Base-by-base conservation (phyloP, 1,284 basidiomycete genomes). In the Malassezia caprae region DNA sequence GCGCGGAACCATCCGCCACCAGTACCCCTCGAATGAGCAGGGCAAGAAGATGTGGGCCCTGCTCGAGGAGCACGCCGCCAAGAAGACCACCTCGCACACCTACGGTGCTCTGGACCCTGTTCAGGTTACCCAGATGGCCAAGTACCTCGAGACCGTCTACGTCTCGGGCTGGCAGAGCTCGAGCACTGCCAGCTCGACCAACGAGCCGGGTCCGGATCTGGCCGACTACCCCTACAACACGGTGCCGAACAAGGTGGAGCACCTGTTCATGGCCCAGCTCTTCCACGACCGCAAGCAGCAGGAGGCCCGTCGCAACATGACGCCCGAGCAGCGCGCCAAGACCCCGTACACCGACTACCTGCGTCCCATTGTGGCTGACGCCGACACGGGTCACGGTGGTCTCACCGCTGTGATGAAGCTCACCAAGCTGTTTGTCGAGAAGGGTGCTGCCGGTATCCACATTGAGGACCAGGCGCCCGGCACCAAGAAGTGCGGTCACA, bases 91-190 rank as follows among this genome's bases (percentile, higher is more conserved):
- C 1, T 88, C 86, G 26, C 88, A 90, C 76, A 93, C 93, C 62
- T 98, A 96, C 76, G 93, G 93, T 79, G 91, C 91, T 28, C 84
- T 98, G 61, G 94, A 98, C 77, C 90, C 91, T 2, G 90, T 98
- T 12, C 93, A 98, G 78, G 82, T 82, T 39, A 82, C 82, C 30
- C 72, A 74, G 64, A 74, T 74, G 72, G 72, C 72, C 47, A 74
- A 74, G 65, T 67, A 73, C 64, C 66, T 74, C 50, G 72, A 74
- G 61, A 72, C 71, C n/a, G 71, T 74, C 60, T 74, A 74, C 65
- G 72, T 74, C 34, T 73, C 71, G 10, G 72, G 72, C 41, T 74
- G 72, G 72, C 72, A 74, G 56, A 65, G 61, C 52, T 67, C 64
- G 10, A 68, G 64, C 26, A 73, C 72, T 34, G 72, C 72, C 55